Conservation (phyloP, 306 rosid species). For the Cicer pinnatifidum region DNA sequence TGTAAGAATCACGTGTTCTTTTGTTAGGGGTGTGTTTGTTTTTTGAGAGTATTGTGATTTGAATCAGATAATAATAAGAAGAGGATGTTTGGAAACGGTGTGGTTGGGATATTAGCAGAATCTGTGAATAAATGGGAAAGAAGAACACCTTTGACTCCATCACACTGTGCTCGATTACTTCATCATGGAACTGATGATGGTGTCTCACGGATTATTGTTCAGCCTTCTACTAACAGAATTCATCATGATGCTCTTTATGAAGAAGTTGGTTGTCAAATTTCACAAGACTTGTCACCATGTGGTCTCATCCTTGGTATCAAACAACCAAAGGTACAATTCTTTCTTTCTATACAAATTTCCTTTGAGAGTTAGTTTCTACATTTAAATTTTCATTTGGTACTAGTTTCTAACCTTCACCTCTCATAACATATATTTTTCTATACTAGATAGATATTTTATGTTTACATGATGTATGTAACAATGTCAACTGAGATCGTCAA, state of each 20-base stretch:
- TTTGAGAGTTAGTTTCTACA: too few species aligned
- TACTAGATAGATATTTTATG: neutral
- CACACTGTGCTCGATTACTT: conserved; percentile 88
- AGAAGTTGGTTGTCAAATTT: conserved; percentile 90
- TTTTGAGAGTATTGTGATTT: neutral
- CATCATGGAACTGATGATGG: conserved; percentile 58
- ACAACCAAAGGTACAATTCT: conserved; percentile 68
- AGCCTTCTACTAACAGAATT: conserved; percentile 85
- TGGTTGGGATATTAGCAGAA: conserved; percentile 83
- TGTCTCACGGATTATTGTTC: conserved; percentile 75
- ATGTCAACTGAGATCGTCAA: too few species aligned
- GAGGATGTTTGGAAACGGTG: conserved; percentile 86
- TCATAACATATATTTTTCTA: too few species aligned
- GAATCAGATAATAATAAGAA: too few species aligned
- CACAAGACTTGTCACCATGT: conserved; percentile 81
- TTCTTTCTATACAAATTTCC: neutral
- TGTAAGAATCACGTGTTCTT: too few species aligned
- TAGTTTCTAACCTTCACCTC: too few species aligned
- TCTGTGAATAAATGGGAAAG: conserved; percentile 91
- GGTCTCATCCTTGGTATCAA: conserved; percentile 87
- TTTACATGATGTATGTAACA: neutral
- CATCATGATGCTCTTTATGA: conserved; percentile 75
- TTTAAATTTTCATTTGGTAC: too few species aligned
- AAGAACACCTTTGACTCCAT: conserved; percentile 84
- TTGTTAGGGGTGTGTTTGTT: neutral